These are phyloP conservation scores for Chaetoceros tenuissimus DNA, from an alignment of 108 stramenopile genomes.

Conservation along the genomic window DNA sequence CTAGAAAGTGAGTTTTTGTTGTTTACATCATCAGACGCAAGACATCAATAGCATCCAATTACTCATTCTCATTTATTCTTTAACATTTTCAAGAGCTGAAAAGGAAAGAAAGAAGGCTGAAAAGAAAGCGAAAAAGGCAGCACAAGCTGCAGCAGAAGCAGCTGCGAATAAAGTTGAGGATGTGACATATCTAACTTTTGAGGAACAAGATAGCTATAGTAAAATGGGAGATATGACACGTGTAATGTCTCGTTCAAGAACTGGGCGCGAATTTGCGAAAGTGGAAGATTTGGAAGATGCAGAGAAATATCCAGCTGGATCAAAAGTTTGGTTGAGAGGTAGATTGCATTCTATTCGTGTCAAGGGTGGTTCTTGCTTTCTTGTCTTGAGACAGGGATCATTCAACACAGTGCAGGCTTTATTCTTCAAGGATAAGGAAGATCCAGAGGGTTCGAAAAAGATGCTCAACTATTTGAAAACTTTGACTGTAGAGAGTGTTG, in stretches of 20 bases:
- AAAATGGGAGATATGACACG: conserved; percentile 58
- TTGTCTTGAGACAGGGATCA: conserved; percentile 88
- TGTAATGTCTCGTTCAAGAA: conserved; percentile 68
- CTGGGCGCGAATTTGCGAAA: conserved; percentile 51
- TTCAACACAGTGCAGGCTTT: conserved; percentile 90
- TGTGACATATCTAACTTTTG: conserved; percentile 55
- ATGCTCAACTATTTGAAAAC: conserved; percentile 89
- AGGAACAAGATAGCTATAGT: conserved; percentile 61
- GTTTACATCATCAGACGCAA: too few relatives aligned
- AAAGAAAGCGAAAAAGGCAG: conserved; percentile 77
- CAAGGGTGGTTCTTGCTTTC: conserved; percentile 92
- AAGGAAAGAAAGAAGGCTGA: conserved; percentile 77
- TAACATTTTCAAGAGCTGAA: conserved; percentile 40
- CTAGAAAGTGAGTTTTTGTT: conserved; percentile 57
- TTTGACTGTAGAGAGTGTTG: conserved; percentile 82
- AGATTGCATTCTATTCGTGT: conserved; percentile 88
- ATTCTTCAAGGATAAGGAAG: conserved; percentile 93
- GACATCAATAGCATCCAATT: not conserved
- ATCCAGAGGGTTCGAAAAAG: conserved; percentile 71
- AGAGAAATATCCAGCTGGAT: conserved; percentile 38
- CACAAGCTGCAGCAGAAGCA: conserved; percentile 46
- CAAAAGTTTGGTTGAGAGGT: conserved; percentile 85
- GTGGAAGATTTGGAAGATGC: conserved; percentile 47
- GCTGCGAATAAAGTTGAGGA: conserved; percentile 54
- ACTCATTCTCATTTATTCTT: conserved; percentile 1